phyloP scores from a whole-genome alignment of 169 alveolate genomes.

The Babesia ovata region DNA sequence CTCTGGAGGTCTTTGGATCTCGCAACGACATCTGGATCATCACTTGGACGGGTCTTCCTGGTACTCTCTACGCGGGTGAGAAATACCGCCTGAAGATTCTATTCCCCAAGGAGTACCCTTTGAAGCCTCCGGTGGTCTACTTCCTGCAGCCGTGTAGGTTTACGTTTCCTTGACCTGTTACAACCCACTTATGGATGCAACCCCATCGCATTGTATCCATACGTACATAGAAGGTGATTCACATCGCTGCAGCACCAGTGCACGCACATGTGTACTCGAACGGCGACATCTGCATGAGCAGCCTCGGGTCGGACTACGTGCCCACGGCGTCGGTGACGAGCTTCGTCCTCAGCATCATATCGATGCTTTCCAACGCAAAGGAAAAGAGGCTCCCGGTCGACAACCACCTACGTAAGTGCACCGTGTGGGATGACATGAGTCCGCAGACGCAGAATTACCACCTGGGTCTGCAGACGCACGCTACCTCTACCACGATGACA shows the following conservation, averaged over 20 bases:
- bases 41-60: conserved; percentile 75
- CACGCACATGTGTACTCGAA: conserved; percentile 85
- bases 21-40: conserved; percentile 81
- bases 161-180: not conserved
- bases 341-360: conserved; percentile 77
- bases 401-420: conserved; percentile 71
- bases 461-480: conserved; percentile 69
- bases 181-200: not conserved
- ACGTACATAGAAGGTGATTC: not conserved
- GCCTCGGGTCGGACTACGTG: conserved; percentile 81
- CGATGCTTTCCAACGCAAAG: conserved; percentile 83
- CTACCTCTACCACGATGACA: conserved; percentile 67
- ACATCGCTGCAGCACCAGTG: conserved; percentile 75
- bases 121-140: conserved; percentile 83
- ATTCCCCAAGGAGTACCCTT: conserved; percentile 83
- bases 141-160: conserved; percentile 76
- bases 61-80: conserved; percentile 80
- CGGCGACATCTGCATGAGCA: conserved; percentile 83
- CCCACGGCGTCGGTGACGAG: conserved; percentile 82
- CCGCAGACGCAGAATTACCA: conserved; percentile 68
- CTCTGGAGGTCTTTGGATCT: conserved; percentile 76
- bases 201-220: not conserved
- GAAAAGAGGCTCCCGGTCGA: conserved; percentile 81
- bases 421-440: conserved; percentile 2
- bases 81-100: conserved; percentile 75